Evolutionary conservation across 1,139 yeast genomes (phyloP), one percentile per base, ranked within the genome.

Genomic region (Candida labiduridarum): DNA sequence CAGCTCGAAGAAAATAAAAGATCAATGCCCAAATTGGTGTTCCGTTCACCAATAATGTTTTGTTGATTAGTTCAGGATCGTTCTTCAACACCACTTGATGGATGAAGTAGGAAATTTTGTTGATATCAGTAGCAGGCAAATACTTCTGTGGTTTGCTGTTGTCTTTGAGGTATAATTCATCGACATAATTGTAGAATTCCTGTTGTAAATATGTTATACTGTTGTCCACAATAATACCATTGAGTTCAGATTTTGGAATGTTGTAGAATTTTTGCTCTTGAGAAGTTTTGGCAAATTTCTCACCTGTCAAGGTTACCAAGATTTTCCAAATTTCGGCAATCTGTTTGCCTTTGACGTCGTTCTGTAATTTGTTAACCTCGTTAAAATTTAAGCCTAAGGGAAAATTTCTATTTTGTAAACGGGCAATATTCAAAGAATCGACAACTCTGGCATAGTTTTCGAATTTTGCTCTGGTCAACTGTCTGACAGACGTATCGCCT

Each of bases 1-100:
- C 99, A 7, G 94, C 84, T 61, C 99, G 84, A 50, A 94, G 68
- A 58, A 94, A 75, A 66, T 89, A 92, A 64, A 87, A 95, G 5
- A 94, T 71, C 47, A 91, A 72, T 0, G 97, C 96, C 99, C 99
- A 94, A 18, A 94, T 81, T 4, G 98, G 98, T 1, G 82, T 76
- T 11, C 92, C 92, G 67, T 94, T 92, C 25, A 90, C 84, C 51
- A 61, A 65, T 47, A 76, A 63, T 1, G 80, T 76, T 49, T 68
- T 69, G 25, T 66, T 66, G 49, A 62, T 57, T 43, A 68, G 61
- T 14, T 71, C 68, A 27, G 69, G 60, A 49, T 72, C 71, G 51
- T 71, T 72, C 48, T 66, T 69, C 49, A 77, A 72, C 46, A 75
- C 65, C n/a, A 76, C 63, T 49, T 79, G 76, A 60, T 86, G 75